Conservation (phyloP, 108 stramenopile species). For the Cyclotella choctawhatcheeana region DNA sequence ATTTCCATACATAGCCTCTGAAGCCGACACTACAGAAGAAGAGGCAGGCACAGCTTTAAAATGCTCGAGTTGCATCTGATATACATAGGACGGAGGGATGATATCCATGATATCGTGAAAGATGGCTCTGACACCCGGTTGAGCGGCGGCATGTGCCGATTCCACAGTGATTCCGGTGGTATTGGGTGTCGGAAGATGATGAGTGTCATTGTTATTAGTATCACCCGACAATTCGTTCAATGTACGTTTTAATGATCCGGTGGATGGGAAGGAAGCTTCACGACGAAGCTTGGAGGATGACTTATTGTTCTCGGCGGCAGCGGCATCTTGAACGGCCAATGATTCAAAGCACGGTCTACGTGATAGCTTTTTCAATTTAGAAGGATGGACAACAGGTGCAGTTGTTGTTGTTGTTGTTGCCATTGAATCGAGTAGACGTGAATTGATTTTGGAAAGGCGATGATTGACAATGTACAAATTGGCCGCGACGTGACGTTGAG, state of each 20-base stretch:
- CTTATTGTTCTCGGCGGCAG: conserved; percentile 14
- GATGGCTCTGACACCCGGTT: conserved; percentile 26
- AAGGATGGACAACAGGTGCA: conserved; percentile 42
- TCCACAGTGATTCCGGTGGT: conserved; percentile 37
- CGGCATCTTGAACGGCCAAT: conserved; percentile 48
- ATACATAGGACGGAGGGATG: conserved; percentile 24
- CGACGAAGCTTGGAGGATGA: conserved; percentile 33
- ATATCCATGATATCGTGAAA: conserved; percentile 47
- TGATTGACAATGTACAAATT: conserved; percentile 89
- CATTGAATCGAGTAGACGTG: conserved; percentile 33
- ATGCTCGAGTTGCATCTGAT: not conserved
- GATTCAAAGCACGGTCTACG: conserved; percentile 88
- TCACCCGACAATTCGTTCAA: conserved; percentile 57
- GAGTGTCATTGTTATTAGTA: too few relatives aligned
- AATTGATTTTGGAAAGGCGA: conserved; percentile 56
- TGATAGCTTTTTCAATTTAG: conserved; percentile 64
- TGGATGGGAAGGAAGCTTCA: conserved; percentile 62
- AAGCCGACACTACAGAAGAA: too few relatives aligned
- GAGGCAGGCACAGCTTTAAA: conserved; percentile 12
- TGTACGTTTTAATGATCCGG: conserved; percentile 79
- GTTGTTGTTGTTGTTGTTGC: too few relatives aligned
- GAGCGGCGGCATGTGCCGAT: conserved; percentile 55
- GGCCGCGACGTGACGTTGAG: conserved; percentile 70
- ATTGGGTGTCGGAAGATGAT: not conserved
- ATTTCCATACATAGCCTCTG: too few relatives aligned